Evolutionary conservation across 805 yeast species (phyloP), one percentile per base, ranked within the genome.

Genomic region (Blastobotrys robertii): DNA sequence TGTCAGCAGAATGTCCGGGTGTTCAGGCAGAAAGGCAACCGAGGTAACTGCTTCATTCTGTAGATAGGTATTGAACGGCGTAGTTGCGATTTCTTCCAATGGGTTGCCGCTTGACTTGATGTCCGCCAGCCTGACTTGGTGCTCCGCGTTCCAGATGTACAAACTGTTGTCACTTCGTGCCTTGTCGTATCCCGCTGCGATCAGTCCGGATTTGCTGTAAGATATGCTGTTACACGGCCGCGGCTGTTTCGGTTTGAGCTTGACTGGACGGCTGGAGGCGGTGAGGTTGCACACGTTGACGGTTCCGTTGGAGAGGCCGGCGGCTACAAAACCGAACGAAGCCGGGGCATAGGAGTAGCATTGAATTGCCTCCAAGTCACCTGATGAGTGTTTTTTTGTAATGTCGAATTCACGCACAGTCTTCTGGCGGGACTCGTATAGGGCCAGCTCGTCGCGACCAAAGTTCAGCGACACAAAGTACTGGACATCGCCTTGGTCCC

Each of bases 151-250:
- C 88, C 92, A 88, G 3, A 88, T 68, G 50, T 82, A 82, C 36
- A 88, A 63, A 15, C 90, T 79, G 45, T 77, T 74, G 52, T 84
- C 94, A 49, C 76, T 84, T 42, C 87, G 69, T 14, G 81, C 80
- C 50, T 84, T 75, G 49, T 86, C 96, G 45, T 80, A 72, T 1
- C 94, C 95, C 31, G 81, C 76, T 0, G 85, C 95, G 3, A 87
- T 66, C 28, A 82, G 59, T 1, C 82, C 82, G 28, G 68, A 66
- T 19, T 70, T 65, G 55, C 77, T 84, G 62, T 87, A 82, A 1
- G 88, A 73, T 1, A 86, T 52, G 0, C 88, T 62, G 52, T 84
- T 85, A 51, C 94, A 81, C 1, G 90, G 81, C 43, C 95, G 67
- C 13, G 76, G 68, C 46, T 79, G 86, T 43, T 76, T 75, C 0